These are phyloP conservation scores for Thinopyrum elongatum DNA, from an alignment of 176 grass and related monocot species.

Conservation along the genomic window DNA sequence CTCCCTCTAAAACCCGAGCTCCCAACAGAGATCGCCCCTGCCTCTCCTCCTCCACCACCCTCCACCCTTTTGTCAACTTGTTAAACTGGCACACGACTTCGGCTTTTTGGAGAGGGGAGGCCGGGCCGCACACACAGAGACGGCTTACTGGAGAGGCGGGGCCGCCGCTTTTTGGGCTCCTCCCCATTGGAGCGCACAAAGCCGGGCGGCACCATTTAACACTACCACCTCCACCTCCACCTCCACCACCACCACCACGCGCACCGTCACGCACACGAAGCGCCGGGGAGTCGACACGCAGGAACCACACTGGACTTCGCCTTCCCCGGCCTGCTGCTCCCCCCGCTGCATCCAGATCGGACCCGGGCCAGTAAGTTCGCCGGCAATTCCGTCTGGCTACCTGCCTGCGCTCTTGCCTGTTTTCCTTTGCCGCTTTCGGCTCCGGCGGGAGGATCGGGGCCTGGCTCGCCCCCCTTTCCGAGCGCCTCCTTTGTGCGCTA, in stretches of 20 bases:
- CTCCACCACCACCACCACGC: conserved; percentile 34
- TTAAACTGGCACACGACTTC: conserved; percentile 47
- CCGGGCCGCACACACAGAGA: background rate
- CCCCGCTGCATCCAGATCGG: conserved; percentile 30
- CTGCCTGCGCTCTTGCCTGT: background rate
- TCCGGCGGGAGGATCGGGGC: conserved; percentile 1
- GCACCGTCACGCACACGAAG: conserved; percentile 32
- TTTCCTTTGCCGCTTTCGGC: background rate
- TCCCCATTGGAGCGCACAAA: conserved; percentile 72
- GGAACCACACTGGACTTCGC: conserved; percentile 23
- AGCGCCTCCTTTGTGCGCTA: conserved; percentile 12
- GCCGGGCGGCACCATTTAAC: conserved; percentile 64
- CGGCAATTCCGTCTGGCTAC: background rate
- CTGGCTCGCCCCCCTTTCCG: background rate
- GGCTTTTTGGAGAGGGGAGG: conserved; percentile 38
- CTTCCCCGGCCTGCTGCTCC: conserved; percentile 17
- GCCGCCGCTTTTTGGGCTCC: conserved; percentile 58
- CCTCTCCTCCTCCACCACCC: background rate
- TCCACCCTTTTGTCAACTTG: conserved; percentile 40
- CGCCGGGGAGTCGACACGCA: conserved; percentile 4
- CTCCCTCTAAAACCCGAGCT: conserved; percentile 25
- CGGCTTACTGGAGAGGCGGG: conserved; percentile 37
- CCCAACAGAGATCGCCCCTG: conserved; percentile 37
- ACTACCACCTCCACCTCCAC: conserved; percentile 6
- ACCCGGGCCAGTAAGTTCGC: conserved; percentile 21